Conservation (phyloP, 1,284 basidiomycete genomes). For the Sanghuangporus sanghuang region DNA sequence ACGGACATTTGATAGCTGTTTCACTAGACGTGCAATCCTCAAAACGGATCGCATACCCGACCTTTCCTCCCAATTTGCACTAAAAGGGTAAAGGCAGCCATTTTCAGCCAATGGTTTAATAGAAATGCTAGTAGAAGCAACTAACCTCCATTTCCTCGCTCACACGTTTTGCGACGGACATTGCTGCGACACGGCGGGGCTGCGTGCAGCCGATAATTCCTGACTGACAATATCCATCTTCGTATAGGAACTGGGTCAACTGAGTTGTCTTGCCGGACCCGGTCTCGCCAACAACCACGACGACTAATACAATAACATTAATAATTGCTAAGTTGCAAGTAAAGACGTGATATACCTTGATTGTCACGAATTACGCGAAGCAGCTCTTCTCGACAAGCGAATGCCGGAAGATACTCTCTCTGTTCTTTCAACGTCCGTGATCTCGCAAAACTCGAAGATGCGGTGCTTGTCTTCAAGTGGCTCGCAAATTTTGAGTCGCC, state of each 20-base stretch:
- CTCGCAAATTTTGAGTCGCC: constrained; percentile 95
- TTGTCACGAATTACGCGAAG: constrained; percentile 91
- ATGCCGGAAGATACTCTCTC: constrained; percentile 94
- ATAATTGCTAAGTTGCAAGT: background rate
- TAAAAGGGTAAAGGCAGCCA: constrained; percentile 25
- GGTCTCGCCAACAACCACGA: constrained; percentile 94
- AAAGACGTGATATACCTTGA: constrained; percentile 60
- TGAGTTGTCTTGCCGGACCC: constrained; percentile 96
- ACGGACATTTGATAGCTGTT: constrained; percentile 90
- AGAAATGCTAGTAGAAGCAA: constrained; percentile 5
- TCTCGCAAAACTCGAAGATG: constrained; percentile 81
- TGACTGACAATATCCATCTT: constrained; percentile 88
- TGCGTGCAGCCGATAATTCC: constrained; percentile 96
- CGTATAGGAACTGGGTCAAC: constrained; percentile 87
- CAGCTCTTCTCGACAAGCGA: constrained; percentile 94
- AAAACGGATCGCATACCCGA: constrained; percentile 97
- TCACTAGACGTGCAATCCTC: constrained; percentile 92
- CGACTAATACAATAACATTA: constrained; percentile 43
- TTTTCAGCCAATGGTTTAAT: background rate
- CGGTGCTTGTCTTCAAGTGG: constrained; percentile 77
- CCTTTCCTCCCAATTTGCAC: constrained; percentile 83
- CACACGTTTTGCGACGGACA: constrained; percentile 98
- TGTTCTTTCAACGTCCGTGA: constrained; percentile 90
- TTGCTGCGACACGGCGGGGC: constrained; percentile 94
- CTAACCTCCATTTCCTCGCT: constrained; percentile 89